Percentiles rank a stretch among this genome's conserved stretches.
Evolutionary conservation across 2,329 filamentous ascomycete genomes (phyloP).

Genomic region (Chaetothyriales sp.): DNA sequence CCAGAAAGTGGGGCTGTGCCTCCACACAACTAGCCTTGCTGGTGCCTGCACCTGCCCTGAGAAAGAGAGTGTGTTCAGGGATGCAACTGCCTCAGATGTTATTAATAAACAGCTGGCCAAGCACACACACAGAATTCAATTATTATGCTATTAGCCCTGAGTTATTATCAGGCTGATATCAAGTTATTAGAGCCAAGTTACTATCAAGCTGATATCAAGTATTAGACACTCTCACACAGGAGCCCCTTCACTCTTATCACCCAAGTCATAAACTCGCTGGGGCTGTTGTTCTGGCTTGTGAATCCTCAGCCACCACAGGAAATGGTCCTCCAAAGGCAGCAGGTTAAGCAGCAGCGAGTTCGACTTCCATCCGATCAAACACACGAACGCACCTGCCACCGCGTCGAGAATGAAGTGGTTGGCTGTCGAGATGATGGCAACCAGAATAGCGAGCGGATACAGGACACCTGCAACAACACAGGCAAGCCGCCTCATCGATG

Average conservation of each 20-base stretch:
- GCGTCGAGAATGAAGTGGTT: constrained; percentile 61
- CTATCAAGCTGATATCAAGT: too few species aligned
- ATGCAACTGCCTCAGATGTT: too few species aligned
- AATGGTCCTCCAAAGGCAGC: constrained; percentile 51
- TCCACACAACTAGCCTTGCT: too few species aligned
- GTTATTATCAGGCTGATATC: too few species aligned
- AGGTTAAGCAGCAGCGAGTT: constrained; percentile 46
- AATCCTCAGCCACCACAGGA: constrained; percentile 46
- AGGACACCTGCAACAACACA: constrained; percentile 40
- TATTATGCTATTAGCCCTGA: too few species aligned
- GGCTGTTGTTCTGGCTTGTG: constrained; percentile 41
- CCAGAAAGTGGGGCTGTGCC: too few species aligned
- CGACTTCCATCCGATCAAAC: constrained; percentile 45
- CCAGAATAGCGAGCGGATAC: constrained; percentile 50
- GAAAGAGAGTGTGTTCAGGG: too few species aligned
- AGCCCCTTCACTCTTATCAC: not conserved
- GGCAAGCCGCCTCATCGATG: constrained; percentile 36
- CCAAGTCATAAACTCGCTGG: not conserved
- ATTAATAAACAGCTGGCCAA: too few species aligned
- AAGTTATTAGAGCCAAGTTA: too few species aligned
- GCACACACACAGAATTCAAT: too few species aligned
- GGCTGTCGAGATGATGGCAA: constrained; percentile 55
- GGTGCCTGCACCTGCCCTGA: too few species aligned
- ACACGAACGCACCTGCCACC: constrained; percentile 51
- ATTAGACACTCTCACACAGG: too few species aligned